Evolutionary conservation across 371 early-diverging fungal genomes (phyloP), one percentile per base, ranked within the genome.

Genomic region (Haplosporangium sp.): DNA sequence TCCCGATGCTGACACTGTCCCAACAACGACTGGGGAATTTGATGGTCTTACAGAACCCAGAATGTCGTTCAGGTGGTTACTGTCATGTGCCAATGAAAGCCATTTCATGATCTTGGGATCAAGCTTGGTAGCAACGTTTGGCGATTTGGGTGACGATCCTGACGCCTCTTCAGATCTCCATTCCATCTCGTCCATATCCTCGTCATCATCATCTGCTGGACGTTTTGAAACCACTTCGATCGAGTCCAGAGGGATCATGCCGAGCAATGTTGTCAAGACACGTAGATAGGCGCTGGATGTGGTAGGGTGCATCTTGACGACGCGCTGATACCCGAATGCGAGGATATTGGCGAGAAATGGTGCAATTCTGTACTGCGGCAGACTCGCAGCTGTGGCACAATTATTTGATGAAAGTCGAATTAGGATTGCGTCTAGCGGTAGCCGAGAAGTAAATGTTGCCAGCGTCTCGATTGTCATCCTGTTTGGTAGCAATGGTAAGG

Each of bases 41-140:
- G 69, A 55, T 2, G 55, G 63, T 48, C 80, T 76, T 10, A 87
- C 70, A 13, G 80, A 82, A 2, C 79, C 84, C 10, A 89, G 60
- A 5, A 91, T 68, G n/a, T 73, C 62, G 36, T 81, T 79, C 11
- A 90, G 59, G 12, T 86, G 86, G 12, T 74, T 80, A 20, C 70
- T 81, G 43, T 85, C 83, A 56, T 85, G 82, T 4, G 90, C 81
- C 8, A 66, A 12, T 14, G 82, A 81, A 5, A 92, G 84, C 53
- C 87, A 84, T 48, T 82, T 81, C 40, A 79, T 62, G 13, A 91
- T 81, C 18, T 64, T 58, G 10, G 84, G 85, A 70, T 84, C 84
- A 11, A 83, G 66, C 11, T 71, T 64, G 10, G 55, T 23, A 14
- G 65, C 55, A 48, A 55, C 16, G 56, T 21, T 46, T 20, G 41